phyloP scores from a whole-genome alignment of 2,329 filamentous ascomycete species.

The Pyrenophora teres region DNA sequence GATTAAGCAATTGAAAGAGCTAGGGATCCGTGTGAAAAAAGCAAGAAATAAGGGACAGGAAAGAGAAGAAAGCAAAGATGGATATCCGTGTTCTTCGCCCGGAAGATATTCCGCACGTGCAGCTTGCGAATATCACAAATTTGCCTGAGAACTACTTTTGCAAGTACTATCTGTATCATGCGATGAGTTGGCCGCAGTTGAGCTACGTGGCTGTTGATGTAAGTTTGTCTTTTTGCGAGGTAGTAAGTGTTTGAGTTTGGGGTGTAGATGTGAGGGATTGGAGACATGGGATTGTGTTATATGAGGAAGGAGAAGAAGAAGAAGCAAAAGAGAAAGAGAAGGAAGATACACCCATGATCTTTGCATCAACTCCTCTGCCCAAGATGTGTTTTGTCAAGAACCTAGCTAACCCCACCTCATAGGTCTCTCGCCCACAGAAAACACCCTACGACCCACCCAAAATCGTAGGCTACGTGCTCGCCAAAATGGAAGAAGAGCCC shows the following conservation, averaged over 20 bases:
- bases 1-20: not conserved
- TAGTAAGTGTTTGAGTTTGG: no score
- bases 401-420: not conserved
- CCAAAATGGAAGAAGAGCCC: constrained; percentile 99
- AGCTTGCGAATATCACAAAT: constrained; percentile 98
- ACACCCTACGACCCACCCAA: constrained; percentile 89
- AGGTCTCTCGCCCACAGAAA: constrained; percentile 75
- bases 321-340: no score
- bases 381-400: no score
- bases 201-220: constrained; percentile 93
- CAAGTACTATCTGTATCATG: constrained; percentile 99
- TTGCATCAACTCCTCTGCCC: not conserved
- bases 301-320: no score
- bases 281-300: no score
- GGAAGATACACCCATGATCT: no score
- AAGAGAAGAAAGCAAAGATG: constrained; percentile 57
- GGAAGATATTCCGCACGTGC: constrained; percentile 86
- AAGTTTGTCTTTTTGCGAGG: constrained; percentile 24
- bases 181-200: constrained; percentile 95
- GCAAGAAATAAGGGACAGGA: not conserved
- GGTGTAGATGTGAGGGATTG: no score
- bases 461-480: constrained; percentile 98
- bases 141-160: constrained; percentile 99
- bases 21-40: not conserved
- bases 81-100: constrained; percentile 86